These are phyloP conservation scores for Margaritispora aquatica DNA, from an alignment of 495 filamentous ascomycete species.

Conservation along the genomic window DNA sequence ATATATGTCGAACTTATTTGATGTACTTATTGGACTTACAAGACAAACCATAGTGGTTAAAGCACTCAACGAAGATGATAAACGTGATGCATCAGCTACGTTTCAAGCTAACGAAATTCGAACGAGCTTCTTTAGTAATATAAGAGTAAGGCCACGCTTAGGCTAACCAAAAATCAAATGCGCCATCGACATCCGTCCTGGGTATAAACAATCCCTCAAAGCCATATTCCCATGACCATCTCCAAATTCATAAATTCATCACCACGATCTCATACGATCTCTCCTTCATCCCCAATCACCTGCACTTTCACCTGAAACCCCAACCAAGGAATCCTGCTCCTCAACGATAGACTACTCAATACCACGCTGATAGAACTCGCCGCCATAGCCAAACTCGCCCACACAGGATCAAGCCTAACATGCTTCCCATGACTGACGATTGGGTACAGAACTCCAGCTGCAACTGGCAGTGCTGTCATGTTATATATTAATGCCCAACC, in stretches of 20 bases:
- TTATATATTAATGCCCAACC: constrained; percentile 89
- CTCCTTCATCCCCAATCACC: constrained; percentile 1
- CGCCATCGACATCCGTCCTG: neutral
- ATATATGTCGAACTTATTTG: too few species aligned
- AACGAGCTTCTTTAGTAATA: too few species aligned
- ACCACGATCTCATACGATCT: neutral
- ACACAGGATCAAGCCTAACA: constrained; percentile 66
- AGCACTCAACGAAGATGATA: too few species aligned
- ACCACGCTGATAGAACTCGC: constrained; percentile 78
- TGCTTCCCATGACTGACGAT: constrained; percentile 46
- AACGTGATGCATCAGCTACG: too few species aligned
- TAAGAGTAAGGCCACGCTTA: too few species aligned
- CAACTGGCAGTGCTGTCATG: constrained; percentile 68
- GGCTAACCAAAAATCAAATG: too few species aligned
- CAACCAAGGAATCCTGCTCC: constrained; percentile 37
- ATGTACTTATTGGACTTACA: too few species aligned
- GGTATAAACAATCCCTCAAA: neutral
- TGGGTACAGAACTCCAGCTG: constrained; percentile 76
- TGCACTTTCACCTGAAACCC: constrained; percentile 34
- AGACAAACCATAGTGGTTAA: too few species aligned
- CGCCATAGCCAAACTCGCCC: constrained; percentile 85
- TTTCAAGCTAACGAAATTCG: too few species aligned
- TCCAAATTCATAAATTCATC: neutral
- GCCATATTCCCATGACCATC: neutral
- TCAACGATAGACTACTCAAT: constrained; percentile 61